Evolutionary conservation across 1,284 basidiomycete species (phyloP), one percentile per base, ranked within the genome.

Genomic region (Fistulinella staudtii): DNA sequence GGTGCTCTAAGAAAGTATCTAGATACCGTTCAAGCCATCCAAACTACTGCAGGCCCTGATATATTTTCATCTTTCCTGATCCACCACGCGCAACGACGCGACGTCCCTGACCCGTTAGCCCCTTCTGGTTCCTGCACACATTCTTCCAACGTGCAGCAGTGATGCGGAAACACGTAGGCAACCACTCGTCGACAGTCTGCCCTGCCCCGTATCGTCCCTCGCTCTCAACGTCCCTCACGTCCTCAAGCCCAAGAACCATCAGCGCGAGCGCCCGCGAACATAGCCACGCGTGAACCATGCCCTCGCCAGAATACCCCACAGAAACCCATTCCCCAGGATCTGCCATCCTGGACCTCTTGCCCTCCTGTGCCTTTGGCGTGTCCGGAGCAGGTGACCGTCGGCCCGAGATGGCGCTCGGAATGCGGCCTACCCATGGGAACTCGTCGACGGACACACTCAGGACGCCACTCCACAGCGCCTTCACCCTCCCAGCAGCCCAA

Each of bases 221-320:
- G 4, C 8, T 8, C 21, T 47, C 45, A 24, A 57, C 60, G 34
- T 62, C 66, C 15, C 51, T 51, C 25, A 60, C 63, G 9, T 49
- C 23, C 18, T 62, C 63, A 7, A 59, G 51, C 5, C 66, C 71
- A 4, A 79, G 61, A 4, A 82, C 61, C 78, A 82, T 82, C 47
- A 69, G 56, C 10, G 79, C 80, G 39, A 83, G 56, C 4, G 77
- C 80, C 47, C 72, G 71, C 2, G 74, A 72, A 48, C 77, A 75
- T 56, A 80, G 54, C 77, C 79, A 83, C 5, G 79, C 80, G 53
- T 82, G 73, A 3, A 76, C 75, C 82, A 84, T 84, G 5, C 82
- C 81, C 51, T 84, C 81, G 1, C 82, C 81, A 9, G 72, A 70
- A 51, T 79, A 84, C 1, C 79, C 82, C 15, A 77, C 80, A 15